Evolutionary conservation across 768 basidiomycete species (phyloP).

Genomic region (Mycena metata): DNA sequence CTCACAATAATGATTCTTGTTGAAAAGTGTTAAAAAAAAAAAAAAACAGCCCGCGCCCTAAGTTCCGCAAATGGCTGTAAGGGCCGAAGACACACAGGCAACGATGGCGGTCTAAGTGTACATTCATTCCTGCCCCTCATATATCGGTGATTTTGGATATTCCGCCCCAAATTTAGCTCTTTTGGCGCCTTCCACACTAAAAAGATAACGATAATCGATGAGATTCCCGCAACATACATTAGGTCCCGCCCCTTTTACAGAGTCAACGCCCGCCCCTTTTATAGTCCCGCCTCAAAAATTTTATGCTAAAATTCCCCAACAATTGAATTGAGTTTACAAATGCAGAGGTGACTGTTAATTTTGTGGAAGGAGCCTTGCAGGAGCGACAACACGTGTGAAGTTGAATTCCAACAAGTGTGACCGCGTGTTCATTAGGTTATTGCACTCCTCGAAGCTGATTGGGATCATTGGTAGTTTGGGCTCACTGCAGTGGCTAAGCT

Average conservation of each 20-base stretch:
- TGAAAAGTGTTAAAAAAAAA: too few relatives aligned
- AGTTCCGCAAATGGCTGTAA: too few relatives aligned
- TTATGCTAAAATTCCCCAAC: conserved; percentile 1
- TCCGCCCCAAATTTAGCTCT: conserved; percentile 18
- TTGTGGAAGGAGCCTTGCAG: conserved; percentile 14
- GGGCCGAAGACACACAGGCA: too few relatives aligned
- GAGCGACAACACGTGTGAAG: conserved; percentile 8
- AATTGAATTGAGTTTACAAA: conserved; percentile 12
- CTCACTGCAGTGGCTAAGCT: conserved; percentile 4
- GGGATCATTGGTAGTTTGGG: background rate
- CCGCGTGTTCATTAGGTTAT: background rate
- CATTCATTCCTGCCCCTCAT: too few relatives aligned
- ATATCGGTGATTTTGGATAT: too few relatives aligned
- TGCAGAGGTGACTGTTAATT: conserved; percentile 14
- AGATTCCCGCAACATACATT: conserved; percentile 13
- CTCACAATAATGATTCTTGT: too few relatives aligned
- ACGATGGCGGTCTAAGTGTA: too few relatives aligned
- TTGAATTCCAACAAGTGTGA: conserved; percentile 2
- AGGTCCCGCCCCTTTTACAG: conserved; percentile 11
- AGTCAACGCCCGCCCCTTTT: conserved; percentile 6
- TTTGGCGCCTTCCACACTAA: conserved; percentile 15
- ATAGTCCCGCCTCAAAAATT: conserved; percentile 8
- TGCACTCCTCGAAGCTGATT: background rate
- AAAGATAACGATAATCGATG: conserved; percentile 11
- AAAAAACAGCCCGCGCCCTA: too few relatives aligned